phyloP scores from a whole-genome alignment of 352 stramenopile genomes.

The Phytopythium helicoides region DNA sequence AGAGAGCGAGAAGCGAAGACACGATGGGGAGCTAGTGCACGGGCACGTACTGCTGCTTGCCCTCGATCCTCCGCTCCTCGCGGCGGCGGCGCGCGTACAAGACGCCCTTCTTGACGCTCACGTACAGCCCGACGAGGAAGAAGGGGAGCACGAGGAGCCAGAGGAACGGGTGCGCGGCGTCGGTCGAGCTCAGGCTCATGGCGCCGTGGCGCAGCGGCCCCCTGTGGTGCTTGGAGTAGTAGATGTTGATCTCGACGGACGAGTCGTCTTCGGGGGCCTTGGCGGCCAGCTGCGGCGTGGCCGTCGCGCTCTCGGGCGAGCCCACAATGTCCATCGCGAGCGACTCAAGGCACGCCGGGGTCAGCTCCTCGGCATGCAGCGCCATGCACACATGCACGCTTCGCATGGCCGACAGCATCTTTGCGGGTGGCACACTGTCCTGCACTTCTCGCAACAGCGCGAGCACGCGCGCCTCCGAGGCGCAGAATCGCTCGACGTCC shows the following conservation, averaged over 20 bases:
- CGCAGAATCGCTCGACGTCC: slow-evolving; percentile 42
- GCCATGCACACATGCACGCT: slow-evolving; percentile 55
- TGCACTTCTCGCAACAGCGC: slow-evolving; percentile 40
- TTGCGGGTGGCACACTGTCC: slow-evolving; percentile 24
- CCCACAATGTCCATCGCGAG: slow-evolving; percentile 29
- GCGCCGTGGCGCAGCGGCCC: slow-evolving; percentile 19
- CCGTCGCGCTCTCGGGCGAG: slow-evolving; percentile 3
- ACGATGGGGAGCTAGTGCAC: slow-evolving; percentile 40
- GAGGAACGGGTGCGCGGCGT: slow-evolving; percentile 29
- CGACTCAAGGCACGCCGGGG: slow-evolving; percentile 42
- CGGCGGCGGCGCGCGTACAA: slow-evolving; percentile 52
- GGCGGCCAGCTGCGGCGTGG: slow-evolving; percentile 9
- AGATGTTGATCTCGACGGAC: slow-evolving; percentile 56
- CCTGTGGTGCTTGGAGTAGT: slow-evolving; percentile 53
- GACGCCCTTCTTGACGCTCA: slow-evolving; percentile 30
- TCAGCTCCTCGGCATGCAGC: slow-evolving; percentile 48
- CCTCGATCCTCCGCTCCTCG: slow-evolving; percentile 60
- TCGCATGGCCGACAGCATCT: slow-evolving; percentile 35
- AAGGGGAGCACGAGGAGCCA: slow-evolving; percentile 64
- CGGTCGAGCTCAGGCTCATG: slow-evolving; percentile 14
- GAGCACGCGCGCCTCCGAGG: slow-evolving; percentile 45
- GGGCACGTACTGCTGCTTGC: slow-evolving; percentile 70
- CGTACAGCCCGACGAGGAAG: slow-evolving; percentile 59
- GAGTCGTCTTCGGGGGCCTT: slow-evolving; percentile 37
- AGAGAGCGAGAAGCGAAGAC: too few relatives aligned